Percentiles rank a stretch among this genome's conserved stretches.
phyloP scores from a whole-genome alignment of 768 basidiomycete genomes.

The Amylocystis lapponica region DNA sequence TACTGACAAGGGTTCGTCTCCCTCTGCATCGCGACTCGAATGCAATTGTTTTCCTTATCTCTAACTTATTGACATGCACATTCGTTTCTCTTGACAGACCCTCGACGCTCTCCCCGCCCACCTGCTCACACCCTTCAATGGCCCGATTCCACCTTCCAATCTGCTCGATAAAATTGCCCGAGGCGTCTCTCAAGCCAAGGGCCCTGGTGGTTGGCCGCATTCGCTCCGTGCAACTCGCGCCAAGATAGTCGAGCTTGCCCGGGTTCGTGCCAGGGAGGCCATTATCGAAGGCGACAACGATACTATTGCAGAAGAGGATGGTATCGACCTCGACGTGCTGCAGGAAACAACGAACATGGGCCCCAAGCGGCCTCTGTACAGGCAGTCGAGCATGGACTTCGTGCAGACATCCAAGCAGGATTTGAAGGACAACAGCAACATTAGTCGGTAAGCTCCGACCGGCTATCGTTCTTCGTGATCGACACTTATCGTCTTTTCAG shows the following conservation, averaged over 20 bases:
- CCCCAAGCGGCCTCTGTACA: constrained; percentile 55
- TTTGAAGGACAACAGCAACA: constrained; percentile 45
- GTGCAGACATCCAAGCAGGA: constrained; percentile 48
- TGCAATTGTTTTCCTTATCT: no score
- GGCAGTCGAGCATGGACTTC: constrained; percentile 87
- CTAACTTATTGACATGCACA: constrained; percentile 11
- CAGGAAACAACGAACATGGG: constrained; percentile 45
- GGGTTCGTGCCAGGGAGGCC: constrained; percentile 51
- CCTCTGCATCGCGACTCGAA: no score
- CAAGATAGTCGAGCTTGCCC: constrained; percentile 78
- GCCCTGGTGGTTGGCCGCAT: constrained; percentile 75
- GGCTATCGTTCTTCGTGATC: constrained; percentile 2
- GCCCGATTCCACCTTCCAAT: constrained; percentile 78
- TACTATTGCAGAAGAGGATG: constrained; percentile 43
- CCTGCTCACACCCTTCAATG: constrained; percentile 83
- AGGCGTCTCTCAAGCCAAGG: constrained; percentile 69
- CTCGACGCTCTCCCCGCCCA: constrained; percentile 79
- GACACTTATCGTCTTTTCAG: constrained; percentile 30
- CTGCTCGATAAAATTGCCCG: constrained; percentile 84
- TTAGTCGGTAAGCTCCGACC: constrained; percentile 52
- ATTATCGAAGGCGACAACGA: constrained; percentile 29
- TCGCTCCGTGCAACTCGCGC: constrained; percentile 76
- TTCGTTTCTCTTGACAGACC: constrained; percentile 40
- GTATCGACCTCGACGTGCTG: constrained; percentile 36
- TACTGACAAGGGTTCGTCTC: constrained; percentile 59